These are phyloP conservation scores for Vanrija sp. DNA, from an alignment of 1,284 basidiomycete species.

Conservation along the genomic window DNA sequence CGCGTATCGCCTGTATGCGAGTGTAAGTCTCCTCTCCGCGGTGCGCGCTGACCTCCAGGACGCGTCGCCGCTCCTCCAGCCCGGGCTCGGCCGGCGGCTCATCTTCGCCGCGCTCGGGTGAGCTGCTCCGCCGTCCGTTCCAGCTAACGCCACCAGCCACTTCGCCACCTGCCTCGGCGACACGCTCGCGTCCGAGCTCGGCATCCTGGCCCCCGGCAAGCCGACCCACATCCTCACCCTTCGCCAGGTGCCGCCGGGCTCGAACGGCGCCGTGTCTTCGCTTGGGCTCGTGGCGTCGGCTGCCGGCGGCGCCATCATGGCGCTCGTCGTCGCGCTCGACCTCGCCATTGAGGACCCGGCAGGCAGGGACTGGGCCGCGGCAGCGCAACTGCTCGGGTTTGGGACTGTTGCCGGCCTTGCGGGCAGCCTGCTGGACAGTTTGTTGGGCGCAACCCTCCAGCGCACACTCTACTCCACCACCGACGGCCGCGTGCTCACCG, in stretches of 20 bases:
- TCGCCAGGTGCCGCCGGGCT: slow-evolving; percentile 73
- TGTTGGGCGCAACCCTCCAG: slow-evolving; percentile 85
- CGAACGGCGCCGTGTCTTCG: slow-evolving; percentile 79
- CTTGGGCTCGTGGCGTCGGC: slow-evolving; percentile 71
- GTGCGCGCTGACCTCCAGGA: slow-evolving; percentile 13
- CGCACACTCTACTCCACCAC: slow-evolving; percentile 67
- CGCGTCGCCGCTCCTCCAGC: slow-evolving; percentile 1
- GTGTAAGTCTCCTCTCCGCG: slow-evolving; percentile 13
- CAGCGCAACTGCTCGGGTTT: slow-evolving; percentile 54
- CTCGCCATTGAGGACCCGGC: slow-evolving; percentile 61
- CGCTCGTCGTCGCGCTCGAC: slow-evolving; percentile 58
- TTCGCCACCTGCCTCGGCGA: slow-evolving; percentile 35
- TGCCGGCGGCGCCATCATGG: slow-evolving; percentile 70
- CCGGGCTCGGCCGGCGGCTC: slow-evolving; percentile 24
- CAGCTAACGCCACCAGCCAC: slow-evolving; percentile 15
- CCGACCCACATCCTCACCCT: slow-evolving; percentile 74
- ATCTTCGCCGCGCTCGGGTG: slow-evolving; percentile 68
- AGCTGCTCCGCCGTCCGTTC: slow-evolving; percentile 29
- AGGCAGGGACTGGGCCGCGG: slow-evolving; percentile 41
- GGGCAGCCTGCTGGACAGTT: slow-evolving; percentile 75
- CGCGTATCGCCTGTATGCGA: slow-evolving; percentile 57
- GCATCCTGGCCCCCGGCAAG: slow-evolving; percentile 66
- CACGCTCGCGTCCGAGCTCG: slow-evolving; percentile 55
- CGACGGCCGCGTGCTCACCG: slow-evolving; percentile 65
- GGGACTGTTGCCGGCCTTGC: slow-evolving; percentile 64